Conservation (phyloP, 2,329 filamentous ascomycete species). For the Pyrenophora tritici-repentis region DNA sequence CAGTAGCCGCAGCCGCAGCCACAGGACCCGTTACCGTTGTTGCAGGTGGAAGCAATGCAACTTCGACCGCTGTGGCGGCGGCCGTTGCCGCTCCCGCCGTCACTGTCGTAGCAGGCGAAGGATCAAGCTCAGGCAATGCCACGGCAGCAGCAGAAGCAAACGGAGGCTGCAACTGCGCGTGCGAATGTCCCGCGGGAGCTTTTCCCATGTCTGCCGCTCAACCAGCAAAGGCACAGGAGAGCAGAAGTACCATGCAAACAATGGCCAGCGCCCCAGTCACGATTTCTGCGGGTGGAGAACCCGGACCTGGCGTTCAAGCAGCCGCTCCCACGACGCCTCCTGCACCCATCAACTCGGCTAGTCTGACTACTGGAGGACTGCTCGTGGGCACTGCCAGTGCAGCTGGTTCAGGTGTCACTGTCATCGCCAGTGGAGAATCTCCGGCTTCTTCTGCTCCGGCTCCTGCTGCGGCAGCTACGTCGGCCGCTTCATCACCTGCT, state of each 20-base stretch:
- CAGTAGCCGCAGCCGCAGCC: not conserved
- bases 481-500: not conserved
- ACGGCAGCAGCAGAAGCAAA: slow-evolving; percentile 22
- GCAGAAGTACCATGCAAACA: slow-evolving; percentile 31
- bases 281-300: slow-evolving; percentile 25
- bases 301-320: slow-evolving; percentile 16
- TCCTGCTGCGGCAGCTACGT: not conserved
- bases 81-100: slow-evolving; percentile 17
- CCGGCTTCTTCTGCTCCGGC: slow-evolving; percentile 11
- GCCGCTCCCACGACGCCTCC: not conserved
- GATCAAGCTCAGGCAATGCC: slow-evolving; percentile 1
- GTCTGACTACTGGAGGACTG: slow-evolving; percentile 25
- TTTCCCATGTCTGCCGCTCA: slow-evolving; percentile 39
- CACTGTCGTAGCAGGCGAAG: slow-evolving; percentile 34
- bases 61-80: slow-evolving; percentile 19
- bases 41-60: slow-evolving; percentile 19
- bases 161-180: slow-evolving; percentile 37
- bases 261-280: slow-evolving; percentile 28
- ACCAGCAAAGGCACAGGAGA: slow-evolving; percentile 15
- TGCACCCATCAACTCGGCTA: slow-evolving; percentile 28
- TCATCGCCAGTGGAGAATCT: slow-evolving; percentile 20
- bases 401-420: slow-evolving; percentile 23
- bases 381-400: slow-evolving; percentile 21
- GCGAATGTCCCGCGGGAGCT: slow-evolving; percentile 34
- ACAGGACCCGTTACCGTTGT: slow-evolving; percentile 18